Conservation (phyloP, 2,329 filamentous ascomycete species). For the Cryphonectria carpinicola region DNA sequence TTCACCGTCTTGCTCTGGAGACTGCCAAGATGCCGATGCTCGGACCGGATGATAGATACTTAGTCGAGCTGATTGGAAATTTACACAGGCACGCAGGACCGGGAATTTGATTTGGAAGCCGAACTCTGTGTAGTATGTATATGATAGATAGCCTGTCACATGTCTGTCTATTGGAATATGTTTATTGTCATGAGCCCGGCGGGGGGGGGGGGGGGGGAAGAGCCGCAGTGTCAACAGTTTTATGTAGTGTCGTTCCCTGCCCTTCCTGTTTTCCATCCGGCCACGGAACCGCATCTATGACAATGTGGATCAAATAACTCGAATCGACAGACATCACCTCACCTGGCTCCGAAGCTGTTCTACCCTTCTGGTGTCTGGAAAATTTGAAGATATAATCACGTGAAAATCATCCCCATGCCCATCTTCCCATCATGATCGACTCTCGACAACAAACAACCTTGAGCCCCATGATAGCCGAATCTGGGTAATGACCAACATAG, state of each 20-base stretch:
- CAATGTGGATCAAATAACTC: background rate
- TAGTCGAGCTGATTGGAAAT: background rate
- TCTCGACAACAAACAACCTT: too few relatives aligned
- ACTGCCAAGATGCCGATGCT: background rate
- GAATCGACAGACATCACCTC: background rate
- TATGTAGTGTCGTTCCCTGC: background rate
- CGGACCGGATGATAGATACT: background rate
- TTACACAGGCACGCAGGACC: background rate
- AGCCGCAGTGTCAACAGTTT: background rate
- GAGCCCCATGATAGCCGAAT: too few relatives aligned
- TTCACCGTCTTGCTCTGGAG: background rate
- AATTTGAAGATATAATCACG: too few relatives aligned
- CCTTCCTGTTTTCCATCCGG: background rate
- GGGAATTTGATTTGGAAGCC: background rate
- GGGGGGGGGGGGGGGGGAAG: too few relatives aligned
- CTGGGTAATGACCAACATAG: too few relatives aligned
- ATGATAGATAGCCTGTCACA: background rate
- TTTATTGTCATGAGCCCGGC: background rate
- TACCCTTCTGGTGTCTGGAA: background rate
- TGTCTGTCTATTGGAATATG: background rate
- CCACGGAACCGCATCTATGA: background rate
- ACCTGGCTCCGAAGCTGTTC: too few relatives aligned
- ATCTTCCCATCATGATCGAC: too few relatives aligned
- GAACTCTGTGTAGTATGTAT: background rate
- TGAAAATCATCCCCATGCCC: too few relatives aligned